phyloP scores from a whole-genome alignment of 2,329 filamentous ascomycete genomes.

The Aspergillus phoenicis region DNA sequence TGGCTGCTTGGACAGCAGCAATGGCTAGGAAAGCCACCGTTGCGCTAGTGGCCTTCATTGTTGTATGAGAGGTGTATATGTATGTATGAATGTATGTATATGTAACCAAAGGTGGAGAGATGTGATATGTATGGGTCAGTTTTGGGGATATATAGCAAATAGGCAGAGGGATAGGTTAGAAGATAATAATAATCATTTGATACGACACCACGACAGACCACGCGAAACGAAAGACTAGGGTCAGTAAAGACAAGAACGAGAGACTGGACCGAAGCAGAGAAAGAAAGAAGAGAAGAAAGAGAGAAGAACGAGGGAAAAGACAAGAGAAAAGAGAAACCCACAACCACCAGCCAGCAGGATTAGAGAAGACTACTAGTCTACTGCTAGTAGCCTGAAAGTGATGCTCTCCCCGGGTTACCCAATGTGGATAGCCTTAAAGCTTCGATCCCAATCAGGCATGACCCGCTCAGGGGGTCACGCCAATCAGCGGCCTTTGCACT shows the following conservation, averaged over 20 bases:
- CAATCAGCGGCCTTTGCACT: constrained; percentile 15
- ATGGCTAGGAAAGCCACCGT: constrained; percentile 41
- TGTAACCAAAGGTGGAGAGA: not conserved
- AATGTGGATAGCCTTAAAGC: constrained; percentile 1
- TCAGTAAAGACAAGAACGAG: constrained; percentile 28
- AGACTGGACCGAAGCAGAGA: constrained; percentile 20
- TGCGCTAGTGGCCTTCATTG: constrained; percentile 40
- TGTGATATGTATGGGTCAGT: not conserved
- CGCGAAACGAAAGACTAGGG: constrained; percentile 25
- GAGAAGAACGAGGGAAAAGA: constrained; percentile 4
- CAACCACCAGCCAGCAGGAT: not conserved
- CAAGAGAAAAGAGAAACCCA: not conserved
- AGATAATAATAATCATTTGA: constrained; percentile 1
- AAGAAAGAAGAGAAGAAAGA: not conserved
- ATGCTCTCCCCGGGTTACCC: not conserved
- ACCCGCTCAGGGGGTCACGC: constrained; percentile 12
- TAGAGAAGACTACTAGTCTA: not conserved
- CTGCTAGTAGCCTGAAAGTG: not conserved
- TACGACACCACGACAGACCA: not conserved
- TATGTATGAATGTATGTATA: not conserved
- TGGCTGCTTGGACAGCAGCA: constrained; percentile 39
- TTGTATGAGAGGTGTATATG: constrained; percentile 13
- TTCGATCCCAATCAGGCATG: not conserved
- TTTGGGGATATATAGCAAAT: constrained; percentile 4
- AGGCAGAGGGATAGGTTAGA: constrained; percentile 6